Percentiles rank a stretch among this genome's conserved stretches.
Evolutionary conservation across 75 land plant species (phyloP).

Genomic region (Pinus taeda): DNA sequence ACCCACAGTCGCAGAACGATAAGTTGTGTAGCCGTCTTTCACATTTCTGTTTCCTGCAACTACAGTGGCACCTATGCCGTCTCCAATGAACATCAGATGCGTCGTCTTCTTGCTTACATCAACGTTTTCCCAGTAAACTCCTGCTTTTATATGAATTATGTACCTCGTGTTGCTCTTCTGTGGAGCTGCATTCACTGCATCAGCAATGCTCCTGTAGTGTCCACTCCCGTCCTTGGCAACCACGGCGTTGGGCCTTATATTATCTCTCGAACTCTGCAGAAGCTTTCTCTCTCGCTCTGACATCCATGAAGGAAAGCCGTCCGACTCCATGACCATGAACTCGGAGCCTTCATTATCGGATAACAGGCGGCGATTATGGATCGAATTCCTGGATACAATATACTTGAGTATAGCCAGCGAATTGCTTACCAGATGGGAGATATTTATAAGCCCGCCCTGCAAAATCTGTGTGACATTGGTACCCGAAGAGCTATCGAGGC

Average conservation of each 20-base stretch:
- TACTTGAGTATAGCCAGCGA: slow-evolving; percentile 46
- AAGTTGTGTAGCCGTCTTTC: slow-evolving; percentile 18
- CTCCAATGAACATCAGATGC: slow-evolving; percentile 29
- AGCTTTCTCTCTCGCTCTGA: slow-evolving; percentile 21
- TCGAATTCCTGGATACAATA: no score
- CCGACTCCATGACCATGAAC: neutral
- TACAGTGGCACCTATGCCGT: slow-evolving; percentile 21
- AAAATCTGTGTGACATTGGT: slow-evolving; percentile 3
- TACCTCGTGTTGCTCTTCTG: slow-evolving; percentile 6
- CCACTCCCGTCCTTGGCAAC: slow-evolving; percentile 62
- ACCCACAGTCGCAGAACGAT: slow-evolving; percentile 30
- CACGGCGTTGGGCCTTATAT: slow-evolving; percentile 26
- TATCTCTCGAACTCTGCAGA: slow-evolving; percentile 6
- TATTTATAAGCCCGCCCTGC: slow-evolving; percentile 6
- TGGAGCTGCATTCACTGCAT: slow-evolving; percentile 36
- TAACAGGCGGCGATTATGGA: no score
- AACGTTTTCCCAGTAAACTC: slow-evolving; percentile 24
- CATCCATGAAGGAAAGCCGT: slow-evolving; percentile 23
- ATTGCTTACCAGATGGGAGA: slow-evolving; percentile 41
- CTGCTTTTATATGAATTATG: slow-evolving; percentile 28
- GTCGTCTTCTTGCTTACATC: slow-evolving; percentile 3
- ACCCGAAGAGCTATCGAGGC: slow-evolving; percentile 54
- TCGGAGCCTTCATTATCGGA: no score
- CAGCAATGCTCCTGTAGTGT: slow-evolving; percentile 19
- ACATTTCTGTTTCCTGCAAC: slow-evolving; percentile 19